A percentile compares a stretch with the other conserved stretches of the same genome.
phyloP scores from a whole-genome alignment of 2,329 filamentous ascomycete genomes.

The Alternaria triticina region DNA sequence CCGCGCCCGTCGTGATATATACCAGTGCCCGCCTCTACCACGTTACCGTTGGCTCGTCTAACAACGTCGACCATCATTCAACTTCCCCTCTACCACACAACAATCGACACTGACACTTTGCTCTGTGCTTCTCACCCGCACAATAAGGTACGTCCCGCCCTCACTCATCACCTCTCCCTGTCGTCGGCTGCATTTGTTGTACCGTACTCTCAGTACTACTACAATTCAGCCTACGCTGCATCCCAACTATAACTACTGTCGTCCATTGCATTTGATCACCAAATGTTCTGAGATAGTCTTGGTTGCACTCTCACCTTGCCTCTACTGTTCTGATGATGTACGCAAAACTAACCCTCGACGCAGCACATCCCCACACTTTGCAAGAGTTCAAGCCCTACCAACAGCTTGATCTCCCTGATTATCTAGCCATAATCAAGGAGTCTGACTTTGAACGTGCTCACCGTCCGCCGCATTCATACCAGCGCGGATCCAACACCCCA shows the following conservation, averaged over 20 bases:
- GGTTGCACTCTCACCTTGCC: background rate
- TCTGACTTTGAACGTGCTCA: background rate
- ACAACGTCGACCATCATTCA: constrained; percentile 21
- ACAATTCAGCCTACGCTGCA: background rate
- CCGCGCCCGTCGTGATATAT: constrained; percentile 43
- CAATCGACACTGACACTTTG: background rate
- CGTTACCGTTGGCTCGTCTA: constrained; percentile 35
- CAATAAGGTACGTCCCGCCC: constrained; percentile 9
- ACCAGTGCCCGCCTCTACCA: constrained; percentile 37
- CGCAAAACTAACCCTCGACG: constrained; percentile 9
- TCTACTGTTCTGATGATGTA: background rate
- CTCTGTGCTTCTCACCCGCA: constrained; percentile 10
- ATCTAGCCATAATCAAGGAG: background rate
- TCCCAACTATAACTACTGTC: background rate
- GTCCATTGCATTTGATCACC: background rate
- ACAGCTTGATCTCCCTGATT: background rate
- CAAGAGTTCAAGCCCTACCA: background rate
- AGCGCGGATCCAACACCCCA: background rate
- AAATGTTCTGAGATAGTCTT: background rate
- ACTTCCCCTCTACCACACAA: constrained; percentile 13
- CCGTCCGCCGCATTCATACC: background rate
- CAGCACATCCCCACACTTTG: constrained; percentile 2
- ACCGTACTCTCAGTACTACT: background rate
- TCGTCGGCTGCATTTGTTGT: background rate
- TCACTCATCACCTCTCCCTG: background rate